Evolutionary conservation across 2,329 filamentous ascomycete genomes (phyloP), one percentile per base, ranked within the genome.

Genomic region (Neofusicoccum kwambonambiense): DNA sequence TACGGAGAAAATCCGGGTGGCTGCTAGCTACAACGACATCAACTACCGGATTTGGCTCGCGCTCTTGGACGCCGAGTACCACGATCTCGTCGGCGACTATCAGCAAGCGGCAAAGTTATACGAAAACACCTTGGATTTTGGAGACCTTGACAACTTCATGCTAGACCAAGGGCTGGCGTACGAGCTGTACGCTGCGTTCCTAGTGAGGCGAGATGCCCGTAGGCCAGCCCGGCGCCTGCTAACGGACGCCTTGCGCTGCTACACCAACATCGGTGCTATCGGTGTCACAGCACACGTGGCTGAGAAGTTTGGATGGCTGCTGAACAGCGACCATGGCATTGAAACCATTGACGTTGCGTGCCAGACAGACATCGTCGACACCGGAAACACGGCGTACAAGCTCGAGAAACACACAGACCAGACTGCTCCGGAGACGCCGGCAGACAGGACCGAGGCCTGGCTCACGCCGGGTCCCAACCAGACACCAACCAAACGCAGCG

Each of bases 91-190:
- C 4, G 77, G 77, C 7, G 78, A 89, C 39, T 82, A 87, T 66
- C 62, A 74, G 15, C 71, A 73, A 3, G 87, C 89, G 7, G 81
- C 93, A 39, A 79, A 79, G 27, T 79, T 84, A 50, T 93, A 92
- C 70, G 91, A 94, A 73, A 82, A 86, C 67, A 87, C 88, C 6
- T 77, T 93, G 65, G 90, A 93, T 70, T 90, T 93, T 70, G 86
- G 89, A 12, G 83, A 90, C 19, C 82, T 90, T 64, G 83, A 91
- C 69, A 82, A 83, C 49, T 89, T 90, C 67, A 72, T 84, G 2
- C 84, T 92, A 57, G 90, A 93, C 66, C 89, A 93, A 74, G 90
- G 89, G 0, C 80, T 92, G 1, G 86, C 87, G 15, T 89, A 90
- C 71, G 90, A 91, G 72, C 80, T 93, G 35, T 89, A 93, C 79